These are phyloP conservation scores for Eucalyptus pumila DNA, from an alignment of 345 rosid species.

Conservation along the genomic window DNA sequence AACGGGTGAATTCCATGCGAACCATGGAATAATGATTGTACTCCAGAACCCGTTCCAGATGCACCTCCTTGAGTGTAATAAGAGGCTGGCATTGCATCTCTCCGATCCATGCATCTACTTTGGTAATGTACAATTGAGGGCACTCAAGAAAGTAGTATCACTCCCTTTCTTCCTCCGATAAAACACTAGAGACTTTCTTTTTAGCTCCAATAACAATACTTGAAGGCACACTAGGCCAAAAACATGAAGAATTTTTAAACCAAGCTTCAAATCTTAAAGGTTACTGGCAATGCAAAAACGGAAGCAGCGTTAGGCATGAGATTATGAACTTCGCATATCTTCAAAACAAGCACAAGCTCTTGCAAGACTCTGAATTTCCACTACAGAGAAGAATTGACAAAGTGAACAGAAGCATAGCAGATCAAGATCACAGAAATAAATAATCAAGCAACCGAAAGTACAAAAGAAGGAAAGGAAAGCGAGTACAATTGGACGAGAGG, in stretches of 20 bases:
- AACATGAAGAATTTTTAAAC: neutral
- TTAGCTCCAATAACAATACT: neutral
- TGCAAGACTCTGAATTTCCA: neutral
- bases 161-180: neutral
- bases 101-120: constrained; percentile 93
- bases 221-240: neutral
- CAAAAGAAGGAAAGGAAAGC: neutral
- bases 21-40: constrained; percentile 50
- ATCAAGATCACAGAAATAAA: neutral
- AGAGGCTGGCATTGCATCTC: constrained; percentile 75
- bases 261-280: neutral
- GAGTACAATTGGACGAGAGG: neutral
- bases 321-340: neutral
- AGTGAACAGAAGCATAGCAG: neutral
- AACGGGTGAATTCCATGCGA: constrained; percentile 46
- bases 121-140: constrained; percentile 5
- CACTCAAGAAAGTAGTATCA: neutral
- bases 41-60: constrained; percentile 45
- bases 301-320: neutral
- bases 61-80: constrained; percentile 79
- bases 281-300: neutral
- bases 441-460: neutral
- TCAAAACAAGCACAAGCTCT: neutral
- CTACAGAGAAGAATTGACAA: neutral
- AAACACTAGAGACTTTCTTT: neutral